These are phyloP conservation scores for Pseudocercospora macadamiae DNA, from an alignment of 2,329 filamentous ascomycete species.

Conservation along the genomic window DNA sequence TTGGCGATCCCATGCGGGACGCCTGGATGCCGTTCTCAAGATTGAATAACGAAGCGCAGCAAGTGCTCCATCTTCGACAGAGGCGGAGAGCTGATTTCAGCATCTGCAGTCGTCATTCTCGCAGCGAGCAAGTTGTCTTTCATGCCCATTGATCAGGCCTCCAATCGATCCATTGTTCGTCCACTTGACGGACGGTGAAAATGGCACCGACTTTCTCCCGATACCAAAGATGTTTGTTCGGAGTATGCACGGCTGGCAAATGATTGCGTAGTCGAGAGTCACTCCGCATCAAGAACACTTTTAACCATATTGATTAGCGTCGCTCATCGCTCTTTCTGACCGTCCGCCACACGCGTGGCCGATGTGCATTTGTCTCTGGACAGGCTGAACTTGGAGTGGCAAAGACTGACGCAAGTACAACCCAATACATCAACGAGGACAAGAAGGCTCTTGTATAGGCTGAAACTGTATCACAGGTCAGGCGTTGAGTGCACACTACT, in stretches of 20 bases:
- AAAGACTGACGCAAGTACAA: background rate
- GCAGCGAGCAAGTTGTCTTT: no score
- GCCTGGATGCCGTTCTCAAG: background rate
- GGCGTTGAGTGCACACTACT: background rate
- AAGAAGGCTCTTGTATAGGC: background rate
- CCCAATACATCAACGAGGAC: background rate
- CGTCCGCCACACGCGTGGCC: background rate
- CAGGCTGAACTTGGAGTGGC: background rate
- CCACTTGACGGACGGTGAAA: background rate
- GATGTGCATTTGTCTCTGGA: background rate
- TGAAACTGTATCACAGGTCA: background rate
- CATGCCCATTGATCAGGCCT: background rate
- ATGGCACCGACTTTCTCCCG: background rate
- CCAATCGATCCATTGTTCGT: background rate
- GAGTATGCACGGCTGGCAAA: background rate
- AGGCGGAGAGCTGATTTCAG: no score
- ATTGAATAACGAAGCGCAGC: no score
- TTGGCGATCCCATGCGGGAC: slow-evolving; percentile 4
- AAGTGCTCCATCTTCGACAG: no score
- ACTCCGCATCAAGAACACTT: background rate
- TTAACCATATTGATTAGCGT: background rate
- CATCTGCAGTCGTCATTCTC: no score
- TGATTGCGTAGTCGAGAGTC: background rate
- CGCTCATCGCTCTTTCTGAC: background rate
- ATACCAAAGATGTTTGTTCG: background rate